Evolutionary conservation across 2,329 filamentous ascomycete species (phyloP), one percentile per base, ranked within the genome.

Genomic region (Fusarium liriodendri): DNA sequence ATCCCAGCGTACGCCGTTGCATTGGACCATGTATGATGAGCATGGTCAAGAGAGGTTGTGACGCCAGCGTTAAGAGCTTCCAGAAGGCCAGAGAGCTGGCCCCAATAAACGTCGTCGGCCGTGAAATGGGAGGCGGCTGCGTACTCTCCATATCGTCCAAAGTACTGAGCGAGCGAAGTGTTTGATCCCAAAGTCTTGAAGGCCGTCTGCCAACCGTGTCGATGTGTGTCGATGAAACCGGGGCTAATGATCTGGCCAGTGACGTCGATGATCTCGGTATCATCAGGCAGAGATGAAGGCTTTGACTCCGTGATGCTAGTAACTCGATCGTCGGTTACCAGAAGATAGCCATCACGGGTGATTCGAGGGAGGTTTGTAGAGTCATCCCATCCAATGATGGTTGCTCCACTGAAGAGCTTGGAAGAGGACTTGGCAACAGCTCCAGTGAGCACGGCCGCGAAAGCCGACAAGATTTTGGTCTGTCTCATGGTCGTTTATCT

Each of bases 181-280:
- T 90, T 89, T 9, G 87, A 85, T 1, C 72, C 85, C 1, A 90
- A 73, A 0, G 88, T 89, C 74, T 87, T 88, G 74, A 86, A 85
- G 11, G 83, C 86, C 0, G 89, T 89, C 74, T 90, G 87, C 89
- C 88, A 89, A 0, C 85, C 83, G 69, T 89, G 87, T 2, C 85
- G 85, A 71, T 90, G 89, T 0, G 88, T 90, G 77, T 90, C 87
- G 66, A 90, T 82, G 77, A 90, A 89, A 10, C 89, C 88, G 0
- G 88, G 87, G 0, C 84, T 84, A 61, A 90, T 82, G 67, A 89
- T 90, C 74, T 88, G 87, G 62, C 84, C 81, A 0, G 82, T 83
- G 42, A 84, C 85, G 70, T 90, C 84, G n/a, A 90, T 79, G 2
- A 84, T 69, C 60, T 88, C 81, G 2, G 81, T 81, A 5, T 61